Evolutionary conservation across 1,139 yeast species (phyloP), one percentile per base, ranked within the genome.

Genomic region (Magnusiomyces fungicola): DNA sequence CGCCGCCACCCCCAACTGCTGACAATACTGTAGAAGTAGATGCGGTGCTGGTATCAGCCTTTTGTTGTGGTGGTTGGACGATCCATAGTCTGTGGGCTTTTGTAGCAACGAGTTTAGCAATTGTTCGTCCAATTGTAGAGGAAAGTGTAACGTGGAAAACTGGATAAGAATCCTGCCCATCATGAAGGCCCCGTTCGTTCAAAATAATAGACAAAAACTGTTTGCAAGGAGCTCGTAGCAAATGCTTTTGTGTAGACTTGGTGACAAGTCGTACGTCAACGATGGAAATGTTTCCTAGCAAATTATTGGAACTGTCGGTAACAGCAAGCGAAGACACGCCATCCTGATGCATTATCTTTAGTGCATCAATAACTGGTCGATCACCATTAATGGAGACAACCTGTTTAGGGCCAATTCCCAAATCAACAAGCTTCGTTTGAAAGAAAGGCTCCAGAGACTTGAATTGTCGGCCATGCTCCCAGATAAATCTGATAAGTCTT

Each of bases 131-230:
- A 46, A 92, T 75, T 0, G 94, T 82, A 14, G 94, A 80, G 44
- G 77, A 76, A 53, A 80, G 78, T 56, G 85, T 83, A 30, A 90
- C 96, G 66, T 90, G 96, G 76, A 92, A 92, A 45, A 92, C 90
- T 16, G 98, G 98, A 74, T 83, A 90, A 45, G 94, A 90, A 70
- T 92, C 98, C 68, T 90, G 89, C 49, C 96, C 96, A 63, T 89
- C 92, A 62, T 83, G 95, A 32, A 92, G 75, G 16, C 97, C 98
- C 61, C 96, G 82, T 55, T 83, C 83, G 58, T 86, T 83, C 56
- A 92, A 75, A 56, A 90, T 89, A 56, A 88, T 85, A 33, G 95
- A 81, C 53, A 92, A 80, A 63, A 90, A 92, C 66, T 86, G 92
- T 61, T 88, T 75, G 65, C 96, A 94, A 7, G 94, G 76, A 63